These are phyloP conservation scores for Pestalotiopsis sp. DNA, from an alignment of 2,329 filamentous ascomycete species.

Conservation along the genomic window DNA sequence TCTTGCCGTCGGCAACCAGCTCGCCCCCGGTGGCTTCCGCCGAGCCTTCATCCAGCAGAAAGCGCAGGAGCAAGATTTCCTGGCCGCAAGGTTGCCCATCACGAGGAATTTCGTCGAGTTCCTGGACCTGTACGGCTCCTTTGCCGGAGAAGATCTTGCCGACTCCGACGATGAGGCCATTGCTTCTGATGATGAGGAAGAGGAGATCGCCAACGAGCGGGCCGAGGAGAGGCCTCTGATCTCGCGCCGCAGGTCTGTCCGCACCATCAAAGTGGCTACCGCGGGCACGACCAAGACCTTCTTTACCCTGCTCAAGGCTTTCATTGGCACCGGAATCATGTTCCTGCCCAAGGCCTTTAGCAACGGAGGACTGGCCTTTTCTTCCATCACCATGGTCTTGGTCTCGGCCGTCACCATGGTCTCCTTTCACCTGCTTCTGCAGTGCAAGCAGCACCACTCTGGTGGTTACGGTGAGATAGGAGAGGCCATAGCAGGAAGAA, in stretches of 20 bases:
- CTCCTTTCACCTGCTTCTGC: constrained; percentile 72
- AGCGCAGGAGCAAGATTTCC: constrained; percentile 35
- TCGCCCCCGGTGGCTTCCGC: constrained; percentile 51
- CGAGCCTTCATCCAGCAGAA: constrained; percentile 45
- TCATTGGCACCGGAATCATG: constrained; percentile 81
- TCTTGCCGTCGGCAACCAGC: constrained; percentile 33
- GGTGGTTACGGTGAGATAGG: constrained; percentile 78
- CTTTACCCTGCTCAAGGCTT: constrained; percentile 78
- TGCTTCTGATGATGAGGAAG: constrained; percentile 53
- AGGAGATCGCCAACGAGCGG: constrained; percentile 37
- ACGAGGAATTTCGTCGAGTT: constrained; percentile 76
- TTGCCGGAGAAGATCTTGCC: constrained; percentile 72
- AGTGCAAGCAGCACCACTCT: constrained; percentile 65
- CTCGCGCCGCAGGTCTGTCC: constrained; percentile 55
- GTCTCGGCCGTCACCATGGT: constrained; percentile 69
- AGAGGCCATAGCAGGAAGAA: constrained; percentile 63
- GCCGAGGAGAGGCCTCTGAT: constrained; percentile 64
- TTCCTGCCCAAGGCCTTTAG: constrained; percentile 77
- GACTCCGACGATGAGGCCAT: constrained; percentile 64
- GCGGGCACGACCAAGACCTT: constrained; percentile 74
- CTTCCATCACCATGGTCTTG: constrained; percentile 66
- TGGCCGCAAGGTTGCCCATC: constrained; percentile 54
- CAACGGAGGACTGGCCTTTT: constrained; percentile 78
- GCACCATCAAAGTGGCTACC: constrained; percentile 54
- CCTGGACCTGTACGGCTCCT: constrained; percentile 74